Evolutionary conservation across 1,139 yeast genomes (phyloP), one percentile per base, ranked within the genome.

Genomic region (Sporopachydermia cereana): DNA sequence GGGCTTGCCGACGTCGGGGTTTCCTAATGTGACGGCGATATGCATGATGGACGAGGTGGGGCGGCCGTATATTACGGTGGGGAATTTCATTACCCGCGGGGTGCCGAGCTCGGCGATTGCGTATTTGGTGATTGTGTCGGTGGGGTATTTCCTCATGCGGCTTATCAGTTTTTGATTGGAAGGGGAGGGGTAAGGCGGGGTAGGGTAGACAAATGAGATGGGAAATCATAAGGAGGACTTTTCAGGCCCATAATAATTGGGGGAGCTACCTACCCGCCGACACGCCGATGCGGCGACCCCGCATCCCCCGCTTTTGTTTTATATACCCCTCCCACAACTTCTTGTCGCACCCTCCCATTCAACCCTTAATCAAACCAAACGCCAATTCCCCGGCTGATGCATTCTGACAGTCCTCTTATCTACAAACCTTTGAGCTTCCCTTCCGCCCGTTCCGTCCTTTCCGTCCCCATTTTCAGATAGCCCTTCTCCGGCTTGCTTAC

Each of bases 1-100:
- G 96, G 96, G 94, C 9, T 70, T 89, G 49, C 97, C 97, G 24
- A 89, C 97, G 0, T 84, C 95, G 1, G 97, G 97, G 0, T 89
- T 89, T 73, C 97, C 97, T 17, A 89, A 89, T 55, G 95, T 89
- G 41, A 88, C 96, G 0, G 97, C 96, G 2, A 84, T 89, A 48
- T 85, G 95, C 48, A 77, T 86, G 79, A 76, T 86, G 4, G 95
- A 89, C 61, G 95, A 85, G 57, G 74, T 86, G 24, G 96, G 96
- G 5, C 79, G 80, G 49, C 82, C 91, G 24, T 89, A 89, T 58
- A 65, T 89, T 53, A 77, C 88, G 1, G 96, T 88, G 18, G 76
- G 78, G 29, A 82, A 82, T 43, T 89, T 89, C 58, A 84, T 89
- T 48, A 79, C 82, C 17, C 72, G 94, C 52, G 97, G 97, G 57